Percentiles rank a stretch among this genome's conserved stretches.
phyloP scores from a whole-genome alignment of 805 yeast genomes.

The Sporopachydermia quercuum region DNA sequence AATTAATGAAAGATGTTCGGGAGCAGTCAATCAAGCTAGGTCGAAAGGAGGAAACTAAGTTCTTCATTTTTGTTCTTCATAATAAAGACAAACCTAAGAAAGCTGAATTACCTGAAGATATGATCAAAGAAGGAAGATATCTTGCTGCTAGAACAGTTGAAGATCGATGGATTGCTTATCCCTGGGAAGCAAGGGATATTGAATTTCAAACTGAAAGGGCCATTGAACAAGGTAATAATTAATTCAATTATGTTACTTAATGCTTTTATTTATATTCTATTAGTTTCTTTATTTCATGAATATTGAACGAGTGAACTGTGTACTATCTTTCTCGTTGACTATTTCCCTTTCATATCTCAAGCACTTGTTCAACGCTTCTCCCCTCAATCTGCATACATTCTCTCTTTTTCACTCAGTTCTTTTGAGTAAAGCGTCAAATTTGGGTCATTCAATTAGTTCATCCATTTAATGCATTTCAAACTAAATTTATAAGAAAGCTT shows the following conservation, averaged over 20 bases:
- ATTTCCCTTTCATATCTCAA: neutral
- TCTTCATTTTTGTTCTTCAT: slow-evolving; percentile 70
- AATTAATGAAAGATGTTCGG: slow-evolving; percentile 51
- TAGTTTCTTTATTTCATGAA: neutral
- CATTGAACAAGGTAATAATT: slow-evolving; percentile 48
- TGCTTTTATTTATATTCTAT: neutral
- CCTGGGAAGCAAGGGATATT: slow-evolving; percentile 79
- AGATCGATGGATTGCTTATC: slow-evolving; percentile 79
- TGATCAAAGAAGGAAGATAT: slow-evolving; percentile 52
- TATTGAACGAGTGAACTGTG: neutral
- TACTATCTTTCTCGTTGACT: neutral
- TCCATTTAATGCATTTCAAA: too few species aligned
- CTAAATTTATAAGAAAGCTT: too few species aligned
- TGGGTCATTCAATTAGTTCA: too few species aligned
- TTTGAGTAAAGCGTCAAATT: too few species aligned
- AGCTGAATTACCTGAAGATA: slow-evolving; percentile 50
- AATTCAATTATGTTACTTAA: neutral
- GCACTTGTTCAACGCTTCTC: too few species aligned
- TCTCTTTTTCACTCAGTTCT: too few species aligned
- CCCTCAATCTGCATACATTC: too few species aligned
- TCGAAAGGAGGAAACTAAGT: slow-evolving; percentile 46
- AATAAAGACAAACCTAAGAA: slow-evolving; percentile 72
- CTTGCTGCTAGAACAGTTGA: slow-evolving; percentile 61
- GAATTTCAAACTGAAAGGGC: slow-evolving; percentile 61
- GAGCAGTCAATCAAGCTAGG: slow-evolving; percentile 46